Evolutionary conservation across 2,329 filamentous ascomycete species (phyloP), one percentile per base, ranked within the genome.

Genomic region (Cladosporium halotolerans): DNA sequence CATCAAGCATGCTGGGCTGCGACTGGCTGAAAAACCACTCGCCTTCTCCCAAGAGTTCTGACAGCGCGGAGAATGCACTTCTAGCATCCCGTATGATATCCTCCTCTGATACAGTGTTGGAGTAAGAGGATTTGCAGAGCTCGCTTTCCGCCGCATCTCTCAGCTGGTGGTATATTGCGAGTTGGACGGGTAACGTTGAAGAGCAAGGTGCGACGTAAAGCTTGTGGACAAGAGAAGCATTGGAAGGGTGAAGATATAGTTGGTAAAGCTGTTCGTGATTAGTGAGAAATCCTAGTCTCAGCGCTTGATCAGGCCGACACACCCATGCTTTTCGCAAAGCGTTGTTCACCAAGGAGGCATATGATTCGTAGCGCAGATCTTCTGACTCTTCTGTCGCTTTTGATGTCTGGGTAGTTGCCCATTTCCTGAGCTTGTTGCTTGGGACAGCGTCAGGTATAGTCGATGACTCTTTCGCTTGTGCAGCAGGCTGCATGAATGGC

Each of bases 321-420:
- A 89, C 86, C 89, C 90, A 97, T 55, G 91, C 91, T 70, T 85
- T 85, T 58, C 91, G 85, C 76, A 99, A 81, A 55, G 80, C 78
- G 62, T 84, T 79, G 60, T 91, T 86, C 14, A 96, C 73, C 11
- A 97, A 79, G 43, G 89, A 81, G 55, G 84, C 76, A 73, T 95
- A 96, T 57, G 86, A 86, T 63, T 90, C 85, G 57, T 86, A 78
- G 56, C 82, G 79, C 38, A 76, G 62, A 56, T 81, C 78, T 11
- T 76, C 65, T 28, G 78, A 70, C 58, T 82, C 77, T 47, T 69
- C 64, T 16, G 70, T 58, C 59, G 62, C 46, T 62, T 66, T 51
- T 36, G 44, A n/a, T 11, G 46, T 44, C 19, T 53, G 54, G 34
- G 60, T 42, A 71, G 72, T 62, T 77, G 72, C 49, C 79, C 88